Base-by-base conservation (phyloP, 1,139 yeast genomes). In the Spencermartinsiella ligniputridi region DNA sequence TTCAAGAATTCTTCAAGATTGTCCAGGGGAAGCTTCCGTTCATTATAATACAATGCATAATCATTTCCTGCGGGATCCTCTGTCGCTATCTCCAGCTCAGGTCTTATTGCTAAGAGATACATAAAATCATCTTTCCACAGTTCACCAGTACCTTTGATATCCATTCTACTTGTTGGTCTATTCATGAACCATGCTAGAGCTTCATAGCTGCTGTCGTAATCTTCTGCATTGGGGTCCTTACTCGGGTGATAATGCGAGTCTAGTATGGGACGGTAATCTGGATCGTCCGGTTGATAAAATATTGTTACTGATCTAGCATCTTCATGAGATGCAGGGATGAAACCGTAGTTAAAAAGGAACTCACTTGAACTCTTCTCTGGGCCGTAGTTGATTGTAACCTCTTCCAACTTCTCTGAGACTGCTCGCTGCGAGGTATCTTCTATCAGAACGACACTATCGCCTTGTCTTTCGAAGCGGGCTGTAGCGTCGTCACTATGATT, bases 311-410 rank as follows among this genome's bases (percentile, higher is more conserved):
- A 40, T 33, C 49, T 39, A 3, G 62, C 54, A 5, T 44, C 43
- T 9, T 39, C 35, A 35, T 44, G 47, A 15, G 49, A 56, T 1
- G 38, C 44, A n/a, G 69, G 68, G 19, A 67, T 48, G 46, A 68
- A 69, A 5, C 73, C 73, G 39, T 69, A 69, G 25, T 62, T 66
- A 54, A 67, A 68, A 43, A 68, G 52, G 47, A 64, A 57, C 53
- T 68, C 73, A 0, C 61, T 64, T 2, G 66, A 55, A 3, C 66
- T 63, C 48, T 61, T 62, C 9, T 53, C 60, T 3, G 57, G 56
- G 15, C 73, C 72, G 41, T 69, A 69, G 47, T 63, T 57, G 43
- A 69, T 62, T 15, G 54, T 49, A n/a, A 69, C 52, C 44, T 69
- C 68, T 46, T 52, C 8, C 44, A 20, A 3, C 24, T 27, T n/a